These are phyloP conservation scores for Fusarium oligoseptatum DNA, from an alignment of 2,329 filamentous ascomycete genomes.

Conservation along the genomic window DNA sequence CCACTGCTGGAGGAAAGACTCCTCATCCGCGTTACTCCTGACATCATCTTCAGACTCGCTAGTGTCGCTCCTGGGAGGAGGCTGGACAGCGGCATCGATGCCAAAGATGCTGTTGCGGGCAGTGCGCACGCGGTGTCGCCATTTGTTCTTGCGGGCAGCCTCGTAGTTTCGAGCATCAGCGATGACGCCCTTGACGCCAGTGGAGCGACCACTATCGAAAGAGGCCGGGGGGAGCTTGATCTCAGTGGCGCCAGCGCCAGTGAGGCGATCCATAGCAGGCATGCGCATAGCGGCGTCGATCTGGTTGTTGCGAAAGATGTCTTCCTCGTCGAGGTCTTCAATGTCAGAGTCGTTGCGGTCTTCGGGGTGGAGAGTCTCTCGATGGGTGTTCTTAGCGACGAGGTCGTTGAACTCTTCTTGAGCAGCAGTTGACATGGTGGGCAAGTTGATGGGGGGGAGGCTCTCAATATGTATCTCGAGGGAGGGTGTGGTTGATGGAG, in stretches of 20 bases:
- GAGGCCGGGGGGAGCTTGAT: constrained; percentile 72
- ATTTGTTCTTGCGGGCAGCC: constrained; percentile 70
- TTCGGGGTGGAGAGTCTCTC: constrained; percentile 67
- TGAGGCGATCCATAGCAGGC: constrained; percentile 61
- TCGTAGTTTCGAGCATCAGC: constrained; percentile 85
- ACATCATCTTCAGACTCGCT: constrained; percentile 63
- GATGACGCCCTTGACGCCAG: constrained; percentile 89
- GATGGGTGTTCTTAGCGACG: constrained; percentile 67
- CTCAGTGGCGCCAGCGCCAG: constrained; percentile 57
- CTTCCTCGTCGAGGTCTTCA: constrained; percentile 69
- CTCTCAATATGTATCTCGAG: constrained; percentile 46
- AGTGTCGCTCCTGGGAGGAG: constrained; percentile 55
- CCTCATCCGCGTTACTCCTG: constrained; percentile 74
- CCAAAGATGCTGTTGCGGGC: constrained; percentile 70
- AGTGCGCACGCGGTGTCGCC: constrained; percentile 64
- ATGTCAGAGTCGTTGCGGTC: constrained; percentile 65
- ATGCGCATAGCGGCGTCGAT: constrained; percentile 77
- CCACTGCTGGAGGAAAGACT: constrained; percentile 87
- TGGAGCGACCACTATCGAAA: constrained; percentile 78
- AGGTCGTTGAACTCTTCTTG: constrained; percentile 77
- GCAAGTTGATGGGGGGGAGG: constrained; percentile 26
- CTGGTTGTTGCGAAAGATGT: constrained; percentile 64
- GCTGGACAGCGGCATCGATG: constrained; percentile 47
- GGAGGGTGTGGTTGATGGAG: constrained; percentile 32
- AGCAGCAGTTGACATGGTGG: constrained; percentile 70